phyloP scores from a whole-genome alignment of 2,329 filamentous ascomycete species.

The Alternaria angustiovoidea region DNA sequence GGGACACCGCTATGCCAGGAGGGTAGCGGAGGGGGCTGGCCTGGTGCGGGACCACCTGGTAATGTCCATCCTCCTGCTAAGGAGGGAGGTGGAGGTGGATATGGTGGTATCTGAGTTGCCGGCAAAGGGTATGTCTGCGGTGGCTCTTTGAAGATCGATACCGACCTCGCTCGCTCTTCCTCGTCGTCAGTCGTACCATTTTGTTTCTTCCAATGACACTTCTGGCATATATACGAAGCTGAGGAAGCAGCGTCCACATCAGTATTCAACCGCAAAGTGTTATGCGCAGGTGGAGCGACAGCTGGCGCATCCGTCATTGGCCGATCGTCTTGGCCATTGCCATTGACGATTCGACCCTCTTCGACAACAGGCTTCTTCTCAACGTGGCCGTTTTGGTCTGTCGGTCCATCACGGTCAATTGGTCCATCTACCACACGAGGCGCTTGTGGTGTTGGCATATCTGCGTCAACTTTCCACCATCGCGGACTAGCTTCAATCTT shows the following conservation, averaged over 20 bases:
- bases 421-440: constrained; percentile 32
- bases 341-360: constrained; percentile 31
- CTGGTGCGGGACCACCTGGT: constrained; percentile 28
- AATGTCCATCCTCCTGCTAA: constrained; percentile 33
- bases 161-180: constrained; percentile 40
- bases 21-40: constrained; percentile 41
- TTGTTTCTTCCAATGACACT: constrained; percentile 58
- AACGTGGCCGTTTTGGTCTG: constrained; percentile 22
- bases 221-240: constrained; percentile 55
- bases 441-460: constrained; percentile 13
- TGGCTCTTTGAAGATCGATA: constrained; percentile 42
- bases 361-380: constrained; percentile 29
- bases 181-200: constrained; percentile 44
- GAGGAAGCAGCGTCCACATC: constrained; percentile 24
- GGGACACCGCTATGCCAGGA: constrained; percentile 42
- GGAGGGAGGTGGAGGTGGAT: constrained; percentile 27
- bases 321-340: constrained; percentile 34
- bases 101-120: constrained; percentile 43
- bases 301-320: constrained; percentile 43
- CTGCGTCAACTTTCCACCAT: constrained; percentile 54
- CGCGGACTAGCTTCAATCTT: constrained; percentile 74
- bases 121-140: constrained; percentile 43
- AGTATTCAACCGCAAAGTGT: constrained; percentile 34
- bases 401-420: constrained; percentile 30
- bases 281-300: constrained; percentile 24